These are phyloP conservation scores for Penicillium vulpinum DNA, from an alignment of 2,329 filamentous ascomycete species.

Conservation along the genomic window DNA sequence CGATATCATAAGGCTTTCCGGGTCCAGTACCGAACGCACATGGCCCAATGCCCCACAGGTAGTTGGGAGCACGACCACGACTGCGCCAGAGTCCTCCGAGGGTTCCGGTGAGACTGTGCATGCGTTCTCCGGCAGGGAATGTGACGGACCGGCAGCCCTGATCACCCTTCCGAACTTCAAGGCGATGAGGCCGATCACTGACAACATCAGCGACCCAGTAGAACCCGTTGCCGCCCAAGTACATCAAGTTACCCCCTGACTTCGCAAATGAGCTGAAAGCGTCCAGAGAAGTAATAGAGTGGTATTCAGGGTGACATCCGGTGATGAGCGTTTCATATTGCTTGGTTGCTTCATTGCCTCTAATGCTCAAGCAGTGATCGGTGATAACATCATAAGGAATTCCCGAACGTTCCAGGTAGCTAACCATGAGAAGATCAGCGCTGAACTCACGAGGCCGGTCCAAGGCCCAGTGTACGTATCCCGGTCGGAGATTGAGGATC, in stretches of 20 bases:
- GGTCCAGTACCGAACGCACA: conserved; percentile 33
- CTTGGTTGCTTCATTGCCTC: conserved; percentile 16
- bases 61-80: conserved; percentile 32
- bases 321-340: neutral
- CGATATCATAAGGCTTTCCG: conserved; percentile 26
- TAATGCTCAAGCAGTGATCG: conserved; percentile 38
- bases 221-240: conserved; percentile 43
- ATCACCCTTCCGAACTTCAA: conserved; percentile 39
- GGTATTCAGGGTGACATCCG: neutral
- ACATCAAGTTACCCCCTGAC: conserved; percentile 39
- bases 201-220: conserved; percentile 33
- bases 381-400: conserved; percentile 39
- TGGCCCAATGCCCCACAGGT: conserved; percentile 34
- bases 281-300: neutral
- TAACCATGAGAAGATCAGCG: conserved; percentile 40
- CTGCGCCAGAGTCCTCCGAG: conserved; percentile 38
- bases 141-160: conserved; percentile 33
- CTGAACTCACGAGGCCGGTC: conserved; percentile 38
- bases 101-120: conserved; percentile 31
- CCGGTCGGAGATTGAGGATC: conserved; percentile 42
- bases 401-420: conserved; percentile 34
- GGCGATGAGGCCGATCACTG: conserved; percentile 28
- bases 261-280: conserved; percentile 22
- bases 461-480: conserved; percentile 39
- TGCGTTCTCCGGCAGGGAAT: conserved; percentile 32